phyloP scores from a whole-genome alignment of 148 eudicot species.

The Mesembryanthemum crystallinum region DNA sequence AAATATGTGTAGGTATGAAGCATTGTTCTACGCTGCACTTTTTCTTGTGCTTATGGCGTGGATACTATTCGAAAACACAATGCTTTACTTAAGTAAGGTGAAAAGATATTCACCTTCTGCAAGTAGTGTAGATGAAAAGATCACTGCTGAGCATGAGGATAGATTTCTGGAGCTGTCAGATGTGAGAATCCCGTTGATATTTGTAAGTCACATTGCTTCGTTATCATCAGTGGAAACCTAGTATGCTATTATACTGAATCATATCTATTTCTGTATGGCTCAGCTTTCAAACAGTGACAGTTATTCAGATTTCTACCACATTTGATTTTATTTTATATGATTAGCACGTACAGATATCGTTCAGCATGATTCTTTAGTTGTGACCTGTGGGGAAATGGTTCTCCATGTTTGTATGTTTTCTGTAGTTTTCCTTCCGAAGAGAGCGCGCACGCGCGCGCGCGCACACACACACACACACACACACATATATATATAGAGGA shows the following conservation, averaged over 20 bases:
- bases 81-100: slow-evolving; percentile 42
- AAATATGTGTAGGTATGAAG: slow-evolving; percentile 71
- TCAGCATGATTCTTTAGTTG: not conserved
- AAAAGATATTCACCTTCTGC: slow-evolving; percentile 38
- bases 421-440: not conserved
- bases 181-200: slow-evolving; percentile 75
- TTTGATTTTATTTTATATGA: too few relatives aligned
- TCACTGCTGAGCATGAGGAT: slow-evolving; percentile 36
- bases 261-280: not conserved
- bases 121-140: slow-evolving; percentile 37
- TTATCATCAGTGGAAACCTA: not conserved
- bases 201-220: slow-evolving; percentile 51
- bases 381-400: not conserved
- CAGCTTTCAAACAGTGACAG: not conserved
- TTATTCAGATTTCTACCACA: too few relatives aligned
- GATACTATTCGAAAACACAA: slow-evolving; percentile 79
- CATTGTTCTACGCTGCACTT: slow-evolving; percentile 81
- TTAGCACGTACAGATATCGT: not conserved
- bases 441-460: too few relatives aligned
- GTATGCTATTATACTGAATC: not conserved
- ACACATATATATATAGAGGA: too few relatives aligned
- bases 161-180: slow-evolving; percentile 77
- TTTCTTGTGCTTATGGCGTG: slow-evolving; percentile 85
- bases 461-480: too few relatives aligned
- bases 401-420: not conserved